Percentiles rank a stretch among this genome's conserved stretches.
Conservation (phyloP, 805 yeast species). For the Schwanniomyces vanrijiae region DNA sequence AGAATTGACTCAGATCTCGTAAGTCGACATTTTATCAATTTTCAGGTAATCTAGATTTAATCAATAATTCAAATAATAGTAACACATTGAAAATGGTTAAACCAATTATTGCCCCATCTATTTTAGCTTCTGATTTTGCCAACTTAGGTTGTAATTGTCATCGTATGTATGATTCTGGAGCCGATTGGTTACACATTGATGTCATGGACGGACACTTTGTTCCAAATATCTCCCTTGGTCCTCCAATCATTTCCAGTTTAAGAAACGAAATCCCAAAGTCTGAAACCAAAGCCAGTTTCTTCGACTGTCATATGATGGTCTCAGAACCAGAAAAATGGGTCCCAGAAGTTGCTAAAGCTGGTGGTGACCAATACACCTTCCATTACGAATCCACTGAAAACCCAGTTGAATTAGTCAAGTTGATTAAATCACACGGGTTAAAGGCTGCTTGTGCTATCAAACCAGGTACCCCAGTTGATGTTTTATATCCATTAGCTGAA, state of each 20-base stretch:
- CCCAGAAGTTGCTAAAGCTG: slow-evolving; percentile 84
- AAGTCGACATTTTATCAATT: background rate
- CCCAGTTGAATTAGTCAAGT: slow-evolving; percentile 69
- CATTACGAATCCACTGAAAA: slow-evolving; percentile 90
- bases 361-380: slow-evolving; percentile 95
- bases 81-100: slow-evolving; percentile 53
- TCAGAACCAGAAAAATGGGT: slow-evolving; percentile 92
- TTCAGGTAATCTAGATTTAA: background rate
- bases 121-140: slow-evolving; percentile 89
- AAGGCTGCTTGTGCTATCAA: slow-evolving; percentile 92
- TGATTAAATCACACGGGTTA: slow-evolving; percentile 80
- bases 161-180: slow-evolving; percentile 71
- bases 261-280: slow-evolving; percentile 75
- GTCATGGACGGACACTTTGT: slow-evolving; percentile 99
- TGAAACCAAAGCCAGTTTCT: slow-evolving; percentile 50
- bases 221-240: slow-evolving; percentile 93
- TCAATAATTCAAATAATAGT: background rate
- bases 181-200: slow-evolving; percentile 97
- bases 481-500: slow-evolving; percentile 70
- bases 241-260: slow-evolving; percentile 79
- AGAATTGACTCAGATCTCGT: background rate
- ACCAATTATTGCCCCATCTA: slow-evolving; percentile 90
- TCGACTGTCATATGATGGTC: slow-evolving; percentile 99
- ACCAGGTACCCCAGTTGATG: slow-evolving; percentile 90
- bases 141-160: slow-evolving; percentile 86